Percentiles rank a stretch among this genome's conserved stretches.
Evolutionary conservation across 345 rosid species (phyloP).

Genomic region (Camelina sativa): DNA sequence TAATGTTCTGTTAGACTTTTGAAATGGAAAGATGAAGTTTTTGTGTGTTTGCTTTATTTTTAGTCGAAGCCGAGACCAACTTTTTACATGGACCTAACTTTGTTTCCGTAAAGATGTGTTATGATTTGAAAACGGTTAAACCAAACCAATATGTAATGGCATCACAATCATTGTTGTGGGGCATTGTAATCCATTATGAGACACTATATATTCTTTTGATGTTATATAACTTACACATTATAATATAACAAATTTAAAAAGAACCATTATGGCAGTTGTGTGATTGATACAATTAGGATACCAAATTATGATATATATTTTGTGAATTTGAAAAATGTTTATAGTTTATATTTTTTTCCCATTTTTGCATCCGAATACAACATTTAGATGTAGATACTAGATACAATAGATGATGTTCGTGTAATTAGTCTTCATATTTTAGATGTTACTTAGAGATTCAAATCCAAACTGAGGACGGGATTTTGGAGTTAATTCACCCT

Average conservation of each 20-base stretch:
- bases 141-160: constrained; percentile 26
- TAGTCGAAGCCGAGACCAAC: constrained; percentile 25
- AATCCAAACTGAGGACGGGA: background rate
- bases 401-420: background rate
- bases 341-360: no score
- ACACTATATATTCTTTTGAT: constrained; percentile 23
- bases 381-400: background rate
- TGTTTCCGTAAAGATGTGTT: constrained; percentile 30
- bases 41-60: background rate
- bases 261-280: background rate
- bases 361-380: background rate
- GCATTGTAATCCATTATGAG: constrained; percentile 30
- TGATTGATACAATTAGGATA: background rate
- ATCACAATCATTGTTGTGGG: constrained; percentile 36
- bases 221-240: background rate
- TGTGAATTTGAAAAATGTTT: background rate
- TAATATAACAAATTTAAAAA: no score
- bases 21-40: background rate
- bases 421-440: background rate
- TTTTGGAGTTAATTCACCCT: no score
- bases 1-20: constrained; percentile 5
- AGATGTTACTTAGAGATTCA: background rate
- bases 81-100: constrained; percentile 40
- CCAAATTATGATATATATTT: background rate
- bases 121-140: constrained; percentile 16